Percentiles rank a stretch among this genome's conserved stretches.
Conservation (phyloP, 2,329 filamentous ascomycete species). For the Apiospora phragmitis region DNA sequence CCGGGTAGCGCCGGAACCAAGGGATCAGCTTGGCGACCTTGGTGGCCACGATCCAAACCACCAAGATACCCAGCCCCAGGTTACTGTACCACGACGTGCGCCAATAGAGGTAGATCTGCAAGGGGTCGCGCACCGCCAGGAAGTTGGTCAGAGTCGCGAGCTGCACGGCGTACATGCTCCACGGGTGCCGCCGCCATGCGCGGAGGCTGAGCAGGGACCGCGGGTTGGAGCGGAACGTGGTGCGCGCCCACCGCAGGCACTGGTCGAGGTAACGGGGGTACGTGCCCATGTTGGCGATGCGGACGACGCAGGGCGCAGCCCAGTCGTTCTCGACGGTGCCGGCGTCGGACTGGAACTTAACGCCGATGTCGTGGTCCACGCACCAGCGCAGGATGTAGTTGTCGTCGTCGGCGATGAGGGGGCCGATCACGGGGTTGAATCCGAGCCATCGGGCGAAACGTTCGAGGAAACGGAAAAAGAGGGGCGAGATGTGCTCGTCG, state of each 20-base stretch:
- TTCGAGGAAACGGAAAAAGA: conserved; percentile 36
- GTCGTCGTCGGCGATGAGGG: conserved; percentile 59
- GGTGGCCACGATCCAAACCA: conserved; percentile 50
- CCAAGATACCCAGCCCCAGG: conserved; percentile 17
- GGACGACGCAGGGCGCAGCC: conserved; percentile 18
- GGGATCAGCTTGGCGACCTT: conserved; percentile 59
- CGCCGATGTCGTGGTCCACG: conserved; percentile 49
- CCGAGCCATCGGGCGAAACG: conserved; percentile 19
- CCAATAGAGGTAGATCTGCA: conserved; percentile 37
- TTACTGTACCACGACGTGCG: background rate
- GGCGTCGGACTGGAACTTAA: conserved; percentile 51
- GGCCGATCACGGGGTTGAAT: conserved; percentile 30
- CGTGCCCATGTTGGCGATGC: conserved; percentile 42
- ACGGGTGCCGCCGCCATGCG: conserved; percentile 45
- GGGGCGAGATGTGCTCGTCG: conserved; percentile 53
- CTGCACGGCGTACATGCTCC: conserved; percentile 58
- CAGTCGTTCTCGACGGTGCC: background rate
- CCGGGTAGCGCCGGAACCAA: conserved; percentile 51
- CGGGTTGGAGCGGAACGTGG: conserved; percentile 58
- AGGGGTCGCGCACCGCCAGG: conserved; percentile 51
- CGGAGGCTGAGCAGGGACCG: conserved; percentile 43
- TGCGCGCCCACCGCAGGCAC: conserved; percentile 57
- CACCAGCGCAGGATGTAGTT: conserved; percentile 60
- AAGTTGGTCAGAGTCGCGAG: conserved; percentile 55
- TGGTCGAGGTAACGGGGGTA: conserved; percentile 52